Base-by-base conservation (phyloP, 2,329 filamentous ascomycete genomes). In the Macrophomina pseudophaseolina region DNA sequence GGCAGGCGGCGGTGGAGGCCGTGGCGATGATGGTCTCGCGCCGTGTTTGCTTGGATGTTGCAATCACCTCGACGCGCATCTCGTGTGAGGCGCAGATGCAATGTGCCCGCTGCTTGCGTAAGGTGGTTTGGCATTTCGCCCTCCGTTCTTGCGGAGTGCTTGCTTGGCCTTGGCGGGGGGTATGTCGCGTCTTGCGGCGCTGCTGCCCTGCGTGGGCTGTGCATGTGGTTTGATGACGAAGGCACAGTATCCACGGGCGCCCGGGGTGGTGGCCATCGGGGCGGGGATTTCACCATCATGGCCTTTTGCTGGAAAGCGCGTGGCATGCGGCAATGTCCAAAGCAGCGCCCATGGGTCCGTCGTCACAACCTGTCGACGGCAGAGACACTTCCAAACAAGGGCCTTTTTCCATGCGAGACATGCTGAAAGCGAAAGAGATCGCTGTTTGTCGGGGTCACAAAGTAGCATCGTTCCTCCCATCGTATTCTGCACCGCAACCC, bases 141-240 rank as follows among this genome's bases (percentile, higher is more conserved):
- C 11, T 16, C 42, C 42, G 42, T n/a, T 33, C 28, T 51, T 44
- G 42, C 42, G 23, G 4, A 32, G 49, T 52, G 12, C 28, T 52
- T 12, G 53, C 38, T 56, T 56, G 53, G 53, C 35, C 18, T 35
- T 40, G 52, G 35, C 52, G 52, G 35, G 33, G 8, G 14, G 35
- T 40, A 8, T n/a, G 52, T 18, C n/a, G 8, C 30, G 5, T 53
- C 23, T 28, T 32, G 23, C 23, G 23, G 23, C 23, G 23, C 23
- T 23, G 23, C 23, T 23, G 49, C 49, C 18, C 23, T 40, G 38
- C 18, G 56, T 33, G 40, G 56, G 40, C 56, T 48, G 56, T 48
- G 56, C 56, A 44, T 14, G 35, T 58, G 53, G 53, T 60, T 60
- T 60, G 56, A 60, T 60, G 30, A 60, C 56, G 40, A 35, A 46